Conservation (phyloP, 768 basidiomycete genomes). For the Mycena floridula region DNA sequence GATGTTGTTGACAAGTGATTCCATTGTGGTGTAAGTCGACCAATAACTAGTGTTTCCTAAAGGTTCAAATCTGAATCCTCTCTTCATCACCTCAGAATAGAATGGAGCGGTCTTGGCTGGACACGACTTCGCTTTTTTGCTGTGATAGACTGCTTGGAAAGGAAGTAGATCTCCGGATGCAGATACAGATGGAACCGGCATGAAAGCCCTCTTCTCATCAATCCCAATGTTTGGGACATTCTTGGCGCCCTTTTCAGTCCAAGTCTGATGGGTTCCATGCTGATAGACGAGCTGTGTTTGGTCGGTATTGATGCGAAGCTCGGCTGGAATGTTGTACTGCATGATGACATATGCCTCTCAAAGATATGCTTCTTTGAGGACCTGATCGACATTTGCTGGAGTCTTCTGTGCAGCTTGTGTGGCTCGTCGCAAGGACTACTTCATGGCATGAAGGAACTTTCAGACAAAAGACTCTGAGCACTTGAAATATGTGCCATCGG, state of each 20-base stretch:
- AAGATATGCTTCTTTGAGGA: slow-evolving; percentile 4
- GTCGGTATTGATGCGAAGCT: slow-evolving; percentile 17
- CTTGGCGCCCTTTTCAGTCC: slow-evolving; percentile 11
- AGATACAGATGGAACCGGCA: slow-evolving; percentile 16
- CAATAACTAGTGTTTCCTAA: slow-evolving; percentile 9
- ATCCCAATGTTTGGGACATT: slow-evolving; percentile 19
- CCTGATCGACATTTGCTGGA: slow-evolving; percentile 11
- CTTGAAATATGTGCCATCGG: slow-evolving; percentile 9
- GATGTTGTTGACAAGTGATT: slow-evolving; percentile 11
- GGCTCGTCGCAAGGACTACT: slow-evolving; percentile 11
- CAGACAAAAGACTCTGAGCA: slow-evolving; percentile 13
- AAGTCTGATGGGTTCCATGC: slow-evolving; percentile 13
- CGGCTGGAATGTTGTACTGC: slow-evolving; percentile 7
- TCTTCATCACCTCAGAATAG: slow-evolving; percentile 7
- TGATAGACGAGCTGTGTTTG: slow-evolving; percentile 16
- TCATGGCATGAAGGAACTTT: slow-evolving; percentile 11
- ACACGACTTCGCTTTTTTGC: slow-evolving; percentile 7
- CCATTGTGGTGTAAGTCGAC: slow-evolving; percentile 13
- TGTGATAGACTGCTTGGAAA: slow-evolving; percentile 22
- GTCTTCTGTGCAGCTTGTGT: slow-evolving; percentile 22
- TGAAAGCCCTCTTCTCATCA: slow-evolving; percentile 28
- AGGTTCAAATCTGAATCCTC: slow-evolving; percentile 11
- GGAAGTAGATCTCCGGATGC: slow-evolving; percentile 17
- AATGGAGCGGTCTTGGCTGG: slow-evolving; percentile 2
- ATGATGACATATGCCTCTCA: slow-evolving; percentile 7